Conservation (phyloP, 1,284 basidiomycete species). For the Ganoderma lingzhi region DNA sequence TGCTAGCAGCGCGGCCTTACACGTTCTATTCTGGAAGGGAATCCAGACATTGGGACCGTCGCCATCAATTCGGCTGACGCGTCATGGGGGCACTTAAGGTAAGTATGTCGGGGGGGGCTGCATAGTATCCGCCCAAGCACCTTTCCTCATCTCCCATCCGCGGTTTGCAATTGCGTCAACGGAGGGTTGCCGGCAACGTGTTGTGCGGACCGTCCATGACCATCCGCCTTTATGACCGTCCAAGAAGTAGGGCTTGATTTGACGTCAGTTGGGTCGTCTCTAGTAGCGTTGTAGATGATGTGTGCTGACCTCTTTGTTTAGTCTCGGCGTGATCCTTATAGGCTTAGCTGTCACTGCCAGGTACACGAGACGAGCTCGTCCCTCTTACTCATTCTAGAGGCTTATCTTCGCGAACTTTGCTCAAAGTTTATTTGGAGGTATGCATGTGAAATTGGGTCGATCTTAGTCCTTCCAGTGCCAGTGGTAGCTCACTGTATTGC, state of each 20-base stretch:
- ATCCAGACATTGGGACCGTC: not conserved
- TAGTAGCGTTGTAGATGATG: not conserved
- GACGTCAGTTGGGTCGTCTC: not conserved
- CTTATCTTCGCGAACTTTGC: not conserved
- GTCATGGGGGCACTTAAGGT: not conserved
- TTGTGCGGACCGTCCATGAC: not conserved
- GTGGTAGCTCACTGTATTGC: conserved; percentile 8
- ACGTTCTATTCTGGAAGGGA: not conserved
- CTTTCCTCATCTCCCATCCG: not conserved
- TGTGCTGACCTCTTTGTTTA: not conserved
- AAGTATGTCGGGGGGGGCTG: not conserved
- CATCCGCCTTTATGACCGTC: not conserved
- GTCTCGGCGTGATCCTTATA: conserved; percentile 6
- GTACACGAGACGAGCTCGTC: not conserved
- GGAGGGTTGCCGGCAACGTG: not conserved
- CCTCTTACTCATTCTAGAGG: not conserved
- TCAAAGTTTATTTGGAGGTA: conserved; percentile 9
- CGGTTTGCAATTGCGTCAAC: not conserved
- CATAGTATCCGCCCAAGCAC: not conserved
- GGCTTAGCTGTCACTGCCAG: conserved; percentile 14
- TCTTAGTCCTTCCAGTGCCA: not conserved
- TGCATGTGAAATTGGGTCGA: not conserved
- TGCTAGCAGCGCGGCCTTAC: not conserved
- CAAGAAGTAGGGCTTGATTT: not conserved
- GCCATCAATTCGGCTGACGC: not conserved